phyloP scores from a whole-genome alignment of 805 yeast species.

The Spathaspora arborariae region DNA sequence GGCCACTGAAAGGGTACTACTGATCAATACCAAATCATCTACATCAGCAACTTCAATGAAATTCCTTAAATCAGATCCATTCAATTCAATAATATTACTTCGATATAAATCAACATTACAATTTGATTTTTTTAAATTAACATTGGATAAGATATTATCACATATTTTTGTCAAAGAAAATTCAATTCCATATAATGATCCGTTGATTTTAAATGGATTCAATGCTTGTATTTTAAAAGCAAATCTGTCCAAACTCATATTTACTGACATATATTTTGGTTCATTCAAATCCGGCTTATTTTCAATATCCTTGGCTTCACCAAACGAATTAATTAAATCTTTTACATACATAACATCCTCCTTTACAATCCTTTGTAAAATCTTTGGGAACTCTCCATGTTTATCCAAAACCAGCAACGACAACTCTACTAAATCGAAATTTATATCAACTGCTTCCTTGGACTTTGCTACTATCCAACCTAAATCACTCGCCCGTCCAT shows the following conservation, averaged over 20 bases:
- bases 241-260: constrained; percentile 3
- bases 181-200: constrained; percentile 4
- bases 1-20: constrained; percentile 5
- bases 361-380: constrained; percentile 10
- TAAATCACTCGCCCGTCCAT: constrained; percentile 1
- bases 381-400: constrained; percentile 9
- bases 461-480: not conserved
- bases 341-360: constrained; percentile 13
- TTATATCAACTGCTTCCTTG: not conserved
- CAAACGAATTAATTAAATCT: not conserved
- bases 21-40: constrained; percentile 2
- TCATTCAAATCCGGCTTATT: not conserved
- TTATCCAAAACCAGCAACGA: constrained; percentile 5
- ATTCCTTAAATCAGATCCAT: constrained; percentile 8
- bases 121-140: not conserved
- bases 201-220: constrained; percentile 7
- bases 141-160: not conserved
- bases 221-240: constrained; percentile 6
- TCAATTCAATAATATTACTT: constrained; percentile 8
- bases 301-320: not conserved
- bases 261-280: not conserved
- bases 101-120: constrained; percentile 7
- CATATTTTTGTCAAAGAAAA: not conserved
- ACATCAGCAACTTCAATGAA: not conserved
- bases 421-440: constrained; percentile 4